Evolutionary conservation across 345 rosid genomes (phyloP).

Genomic region (Hypericum androsaemum): DNA sequence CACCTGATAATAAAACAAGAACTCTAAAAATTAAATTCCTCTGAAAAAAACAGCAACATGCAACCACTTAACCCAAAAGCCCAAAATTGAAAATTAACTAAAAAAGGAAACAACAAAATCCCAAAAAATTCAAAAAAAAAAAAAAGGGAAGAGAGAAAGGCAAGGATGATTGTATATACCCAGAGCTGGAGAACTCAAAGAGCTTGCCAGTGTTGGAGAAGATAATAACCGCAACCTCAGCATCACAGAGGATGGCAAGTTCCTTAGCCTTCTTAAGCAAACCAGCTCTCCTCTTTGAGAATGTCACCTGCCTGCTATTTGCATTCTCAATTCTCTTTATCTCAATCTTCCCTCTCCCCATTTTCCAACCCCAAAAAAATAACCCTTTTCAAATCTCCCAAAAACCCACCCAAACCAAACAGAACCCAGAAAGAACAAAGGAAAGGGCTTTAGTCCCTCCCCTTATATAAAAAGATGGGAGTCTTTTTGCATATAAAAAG

Average conservation of each 20-base stretch:
- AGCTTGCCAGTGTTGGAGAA: constrained; percentile 93
- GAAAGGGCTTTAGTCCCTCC: not conserved
- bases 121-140: constrained; percentile 3
- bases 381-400: not conserved
- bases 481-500: not conserved
- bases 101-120: not conserved
- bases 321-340: constrained; percentile 91
- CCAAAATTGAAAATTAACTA: not conserved
- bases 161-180: constrained; percentile 25
- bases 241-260: constrained; percentile 82
- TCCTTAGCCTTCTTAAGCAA: constrained; percentile 85
- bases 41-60: not conserved
- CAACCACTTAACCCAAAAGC: not conserved
- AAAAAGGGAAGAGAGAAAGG: not conserved
- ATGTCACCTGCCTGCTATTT: constrained; percentile 91
- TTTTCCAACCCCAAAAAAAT: constrained; percentile 15
- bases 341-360: constrained; percentile 96
- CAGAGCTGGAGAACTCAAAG: constrained; percentile 71
- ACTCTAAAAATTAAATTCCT: too few species aligned
- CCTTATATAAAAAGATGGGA: not conserved
- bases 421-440: not conserved
- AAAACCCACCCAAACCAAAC: not conserved
- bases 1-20: not conserved
- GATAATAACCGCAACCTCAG: constrained; percentile 87
- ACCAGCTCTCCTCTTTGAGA: constrained; percentile 88